Percentiles rank a stretch among this genome's conserved stretches.
These are phyloP conservation scores for Aspergillus neotritici DNA, from an alignment of 2,329 filamentous ascomycete species.

Conservation along the genomic window DNA sequence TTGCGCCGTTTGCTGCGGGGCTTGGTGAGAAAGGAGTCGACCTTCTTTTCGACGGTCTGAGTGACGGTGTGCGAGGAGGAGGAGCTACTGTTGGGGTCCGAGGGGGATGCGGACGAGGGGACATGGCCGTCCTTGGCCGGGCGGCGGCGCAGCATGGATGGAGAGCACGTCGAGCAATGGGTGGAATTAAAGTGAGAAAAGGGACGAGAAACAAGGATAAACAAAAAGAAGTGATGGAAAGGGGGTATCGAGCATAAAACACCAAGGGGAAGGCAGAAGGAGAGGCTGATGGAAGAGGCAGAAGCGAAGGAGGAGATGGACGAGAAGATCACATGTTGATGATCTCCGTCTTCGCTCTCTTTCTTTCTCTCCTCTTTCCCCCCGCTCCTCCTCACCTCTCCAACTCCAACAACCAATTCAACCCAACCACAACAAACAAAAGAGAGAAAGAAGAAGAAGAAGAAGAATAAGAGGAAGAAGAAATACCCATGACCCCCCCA, in stretches of 20 bases:
- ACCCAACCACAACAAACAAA: background rate
- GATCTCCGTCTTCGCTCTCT: background rate
- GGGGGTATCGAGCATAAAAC: background rate
- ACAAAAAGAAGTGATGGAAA: slow-evolving; percentile 1
- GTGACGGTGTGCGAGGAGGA: slow-evolving; percentile 6
- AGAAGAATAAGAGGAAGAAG: slow-evolving; percentile 22
- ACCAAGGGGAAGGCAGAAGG: background rate
- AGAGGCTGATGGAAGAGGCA: background rate
- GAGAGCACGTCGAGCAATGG: background rate
- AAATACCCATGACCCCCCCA: slow-evolving; percentile 16
- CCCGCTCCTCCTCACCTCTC: background rate
- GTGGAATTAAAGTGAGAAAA: slow-evolving; percentile 2
- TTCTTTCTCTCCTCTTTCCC: background rate
- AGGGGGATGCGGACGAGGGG: slow-evolving; percentile 16
- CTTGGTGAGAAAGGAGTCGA: slow-evolving; percentile 30
- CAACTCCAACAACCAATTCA: background rate
- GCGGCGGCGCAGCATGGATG: slow-evolving; percentile 38
- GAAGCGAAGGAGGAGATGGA: slow-evolving; percentile 1
- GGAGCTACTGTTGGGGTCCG: slow-evolving; percentile 16
- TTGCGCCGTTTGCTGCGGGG: slow-evolving; percentile 63
- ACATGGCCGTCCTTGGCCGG: slow-evolving; percentile 34
- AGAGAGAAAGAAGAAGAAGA: background rate
- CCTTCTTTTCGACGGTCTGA: slow-evolving; percentile 8
- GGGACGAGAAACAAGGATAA: background rate
- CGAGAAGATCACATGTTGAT: slow-evolving; percentile 11